Evolutionary conservation across 1,284 basidiomycete species (phyloP).

Genomic region (Mycena citricolor): DNA sequence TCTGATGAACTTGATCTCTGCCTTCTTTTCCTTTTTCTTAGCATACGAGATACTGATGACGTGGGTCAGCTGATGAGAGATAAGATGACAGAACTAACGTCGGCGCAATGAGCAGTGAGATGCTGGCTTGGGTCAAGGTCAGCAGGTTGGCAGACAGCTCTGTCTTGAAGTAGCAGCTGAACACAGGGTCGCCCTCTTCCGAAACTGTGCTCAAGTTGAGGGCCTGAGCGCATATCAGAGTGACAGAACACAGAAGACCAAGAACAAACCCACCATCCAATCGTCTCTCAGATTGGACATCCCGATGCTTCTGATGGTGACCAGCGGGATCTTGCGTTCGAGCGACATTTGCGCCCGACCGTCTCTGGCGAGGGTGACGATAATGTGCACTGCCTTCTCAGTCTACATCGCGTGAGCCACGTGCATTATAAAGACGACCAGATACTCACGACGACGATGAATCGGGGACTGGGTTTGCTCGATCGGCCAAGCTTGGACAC

Average conservation of each 20-base stretch:
- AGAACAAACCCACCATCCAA: slow-evolving; percentile 71
- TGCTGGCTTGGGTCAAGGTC: slow-evolving; percentile 73
- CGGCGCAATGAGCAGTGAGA: slow-evolving; percentile 75
- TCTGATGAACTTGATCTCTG: slow-evolving; percentile 85
- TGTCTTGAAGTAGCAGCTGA: slow-evolving; percentile 95
- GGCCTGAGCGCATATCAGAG: slow-evolving; percentile 46
- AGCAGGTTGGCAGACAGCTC: slow-evolving; percentile 86
- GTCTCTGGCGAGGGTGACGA: slow-evolving; percentile 70
- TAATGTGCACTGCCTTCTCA: slow-evolving; percentile 85
- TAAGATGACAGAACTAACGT: slow-evolving; percentile 53
- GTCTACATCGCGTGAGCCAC: slow-evolving; percentile 52
- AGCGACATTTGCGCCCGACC: slow-evolving; percentile 59
- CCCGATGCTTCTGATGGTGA: slow-evolving; percentile 82
- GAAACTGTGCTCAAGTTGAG: slow-evolving; percentile 72
- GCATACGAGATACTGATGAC: slow-evolving; percentile 74
- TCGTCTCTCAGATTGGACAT: slow-evolving; percentile 93
- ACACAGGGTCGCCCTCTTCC: slow-evolving; percentile 95
- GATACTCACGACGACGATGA: slow-evolving; percentile 78
- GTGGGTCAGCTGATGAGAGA: slow-evolving; percentile 1
- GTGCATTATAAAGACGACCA: neutral
- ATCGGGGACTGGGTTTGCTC: slow-evolving; percentile 91
- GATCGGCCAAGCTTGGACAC: slow-evolving; percentile 88
- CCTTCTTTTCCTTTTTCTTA: slow-evolving; percentile 98
- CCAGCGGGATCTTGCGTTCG: slow-evolving; percentile 89
- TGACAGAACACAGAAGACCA: neutral